Evolutionary conservation across 352 stramenopile species (phyloP).

Genomic region (Globisporangium spinosum): DNA sequence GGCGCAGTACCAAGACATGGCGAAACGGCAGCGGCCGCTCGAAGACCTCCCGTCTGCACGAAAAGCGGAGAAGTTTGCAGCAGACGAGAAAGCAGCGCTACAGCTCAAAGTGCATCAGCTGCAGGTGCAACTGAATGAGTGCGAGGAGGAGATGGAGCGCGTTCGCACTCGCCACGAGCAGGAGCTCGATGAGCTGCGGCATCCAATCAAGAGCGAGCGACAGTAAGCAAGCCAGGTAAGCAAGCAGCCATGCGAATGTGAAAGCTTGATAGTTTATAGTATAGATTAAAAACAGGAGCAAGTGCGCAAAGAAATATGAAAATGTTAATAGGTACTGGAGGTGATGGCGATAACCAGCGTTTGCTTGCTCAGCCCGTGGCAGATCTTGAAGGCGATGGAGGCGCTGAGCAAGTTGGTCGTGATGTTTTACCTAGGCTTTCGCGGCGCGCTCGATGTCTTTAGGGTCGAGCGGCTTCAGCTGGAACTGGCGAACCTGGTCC

Average conservation of each 20-base stretch:
- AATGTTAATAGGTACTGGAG: background rate
- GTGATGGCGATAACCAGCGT: background rate
- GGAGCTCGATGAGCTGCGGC: constrained; percentile 16
- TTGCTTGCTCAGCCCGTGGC: background rate
- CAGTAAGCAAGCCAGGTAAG: background rate
- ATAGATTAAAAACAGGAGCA: constrained; percentile 1
- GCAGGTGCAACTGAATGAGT: constrained; percentile 65
- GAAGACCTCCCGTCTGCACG: constrained; percentile 31
- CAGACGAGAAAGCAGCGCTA: constrained; percentile 49
- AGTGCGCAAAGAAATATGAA: constrained; percentile 1
- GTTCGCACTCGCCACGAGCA: constrained; percentile 55
- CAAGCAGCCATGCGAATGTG: background rate
- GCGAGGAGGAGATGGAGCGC: constrained; percentile 80
- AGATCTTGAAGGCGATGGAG: background rate
- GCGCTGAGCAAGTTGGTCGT: background rate
- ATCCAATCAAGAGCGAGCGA: constrained; percentile 15
- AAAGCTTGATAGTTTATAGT: background rate
- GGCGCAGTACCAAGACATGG: constrained; percentile 46
- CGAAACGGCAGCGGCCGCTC: constrained; percentile 24
- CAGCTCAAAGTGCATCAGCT: constrained; percentile 57
- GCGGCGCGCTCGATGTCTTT: background rate
- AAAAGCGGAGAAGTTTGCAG: constrained; percentile 31
- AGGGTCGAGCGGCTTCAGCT: background rate
- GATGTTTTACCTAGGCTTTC: background rate
- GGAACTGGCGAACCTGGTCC: constrained; percentile 43